These are phyloP conservation scores for Cryptosporidium meleagridis DNA, from an alignment of 169 alveolate genomes.

Conservation along the genomic window DNA sequence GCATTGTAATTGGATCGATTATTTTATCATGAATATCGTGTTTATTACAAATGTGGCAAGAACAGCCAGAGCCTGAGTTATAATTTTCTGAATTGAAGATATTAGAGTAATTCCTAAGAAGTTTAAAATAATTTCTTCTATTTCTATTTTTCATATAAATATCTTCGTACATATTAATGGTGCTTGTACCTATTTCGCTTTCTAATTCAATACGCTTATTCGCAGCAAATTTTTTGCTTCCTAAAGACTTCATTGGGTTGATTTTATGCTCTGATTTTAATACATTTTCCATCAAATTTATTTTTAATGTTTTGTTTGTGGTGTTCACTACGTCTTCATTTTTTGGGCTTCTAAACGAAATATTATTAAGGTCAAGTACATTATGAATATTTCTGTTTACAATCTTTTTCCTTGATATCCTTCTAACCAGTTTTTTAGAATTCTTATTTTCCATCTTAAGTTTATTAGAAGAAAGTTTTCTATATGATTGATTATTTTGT, in stretches of 20 bases:
- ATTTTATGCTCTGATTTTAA: slow-evolving; percentile 7
- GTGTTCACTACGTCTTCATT: neutral
- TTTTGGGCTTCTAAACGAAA: neutral
- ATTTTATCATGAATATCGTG: neutral
- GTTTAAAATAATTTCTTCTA: neutral
- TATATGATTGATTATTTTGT: neutral
- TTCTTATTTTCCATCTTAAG: neutral
- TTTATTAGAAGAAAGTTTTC: slow-evolving; percentile 7
- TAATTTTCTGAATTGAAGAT: neutral
- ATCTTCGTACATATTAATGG: slow-evolving; percentile 4
- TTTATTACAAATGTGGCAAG: slow-evolving; percentile 50
- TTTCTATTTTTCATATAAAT: slow-evolving; percentile 12
- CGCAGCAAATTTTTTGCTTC: neutral
- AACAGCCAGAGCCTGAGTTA: slow-evolving; percentile 7
- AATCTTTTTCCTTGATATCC: slow-evolving; percentile 16
- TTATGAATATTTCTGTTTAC: slow-evolving; percentile 36
- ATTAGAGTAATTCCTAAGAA: slow-evolving; percentile 4
- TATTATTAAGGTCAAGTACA: slow-evolving; percentile 2
- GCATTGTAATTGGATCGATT: slow-evolving; percentile 66
- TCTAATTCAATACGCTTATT: neutral
- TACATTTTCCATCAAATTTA: slow-evolving; percentile 28
- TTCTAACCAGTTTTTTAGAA: neutral
- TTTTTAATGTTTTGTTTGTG: slow-evolving; percentile 45
- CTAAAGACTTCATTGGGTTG: neutral
- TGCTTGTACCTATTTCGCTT: slow-evolving; percentile 9